Base-by-base conservation (phyloP, 1,284 basidiomycete species). In the Fistulina hepatica region DNA sequence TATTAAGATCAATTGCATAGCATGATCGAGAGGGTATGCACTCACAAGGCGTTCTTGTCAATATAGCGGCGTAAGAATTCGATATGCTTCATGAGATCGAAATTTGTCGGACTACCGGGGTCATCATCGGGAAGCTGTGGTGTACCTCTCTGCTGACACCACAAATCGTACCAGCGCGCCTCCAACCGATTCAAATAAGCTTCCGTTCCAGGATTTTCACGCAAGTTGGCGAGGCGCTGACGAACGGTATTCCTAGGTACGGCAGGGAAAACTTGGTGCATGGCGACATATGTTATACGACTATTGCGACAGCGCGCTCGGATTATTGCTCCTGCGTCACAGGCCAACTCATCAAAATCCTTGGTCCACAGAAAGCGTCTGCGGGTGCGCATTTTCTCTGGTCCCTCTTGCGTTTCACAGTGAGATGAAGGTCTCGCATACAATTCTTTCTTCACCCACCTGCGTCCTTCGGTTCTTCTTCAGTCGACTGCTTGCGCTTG, bases 1-100 rank as follows among this genome's bases (percentile, higher is more conserved):
- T 37, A 50, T 47, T 48, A 19, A 55, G 24, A 19, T 10, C 6
- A 19, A 12, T 27, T 25, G 21, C 49, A 36, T 25, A 15, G 43
- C 25, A 15, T 21, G 7, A 12, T 21, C 30, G 37, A 6, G 31
- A 26, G 33, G 21, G 4, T 28, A 32, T 16, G 39, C n/a, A 71
- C 86, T 58, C 52, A 91, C 86, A 92, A 52, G 2, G 81, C 74
- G 52, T 76, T 78, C 60, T 93, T 94, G 57, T 94, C 85, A 31
- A 95, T 67, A 48, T 83, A 69, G 10, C 68, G 67, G 25, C 92
- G 71, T 36, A 95, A 65, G 52, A 89, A 90, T 44, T 80, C 73
- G 24, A 94, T 55, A 48, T 93, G 90, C 12, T 67, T 66, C 17
- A 73, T 61, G 9, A 94, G 59, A 54, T 89, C 74, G 51, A 95